Base-by-base conservation (phyloP, 768 basidiomycete genomes). In the Trametes maxima region DNA sequence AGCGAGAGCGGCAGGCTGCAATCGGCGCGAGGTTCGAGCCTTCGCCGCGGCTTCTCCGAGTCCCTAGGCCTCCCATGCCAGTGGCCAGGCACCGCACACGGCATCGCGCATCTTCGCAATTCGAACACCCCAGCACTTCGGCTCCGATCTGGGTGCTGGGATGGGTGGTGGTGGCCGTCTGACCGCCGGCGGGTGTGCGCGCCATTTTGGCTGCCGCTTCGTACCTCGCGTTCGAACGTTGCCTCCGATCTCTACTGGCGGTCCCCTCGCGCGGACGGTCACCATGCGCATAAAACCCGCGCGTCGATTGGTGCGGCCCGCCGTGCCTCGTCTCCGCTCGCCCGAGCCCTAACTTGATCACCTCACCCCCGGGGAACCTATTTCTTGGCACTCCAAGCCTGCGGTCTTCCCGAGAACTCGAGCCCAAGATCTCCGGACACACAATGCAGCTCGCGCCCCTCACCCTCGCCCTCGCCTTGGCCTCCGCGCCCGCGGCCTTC, bases 401-500 rank as follows among this genome's bases (percentile, higher is more conserved):
- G n/a, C n/a, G n/a, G n/a, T n/a, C n/a, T n/a, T 33, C 28, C 28
- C 28, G 28, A 33, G 45, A 3, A 6, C 21, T 2, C 21, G 21
- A 21, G 22, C n/a, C 8, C 43, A 3, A 47, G 13, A 47, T 16
- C 22, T 24, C 7, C 46, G 5, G 7, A 11, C 44, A 11, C 44
- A 48, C 24, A 37, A 50, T 49, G 45, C 36, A 28, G 11, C 35
- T 47, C 54, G 40, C 54, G 49, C 48, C 46, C 60, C 45, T 57
- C 44, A 1, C 25, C 8, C 21, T 54, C 21, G 51, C 36, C n/a
- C 36, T 45, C 22, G 19, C 57, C 19, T 48, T 66, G 56, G 63
- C 63, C 22, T 42, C 62, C 61, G 63, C 64, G 17, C 35, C 65
- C 36, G 14, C 67, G 16, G 69, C 63, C 7, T 54, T 65, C 51